These are phyloP conservation scores for Nephelium lappaceum DNA, from an alignment of 345 rosid species.

Conservation along the genomic window DNA sequence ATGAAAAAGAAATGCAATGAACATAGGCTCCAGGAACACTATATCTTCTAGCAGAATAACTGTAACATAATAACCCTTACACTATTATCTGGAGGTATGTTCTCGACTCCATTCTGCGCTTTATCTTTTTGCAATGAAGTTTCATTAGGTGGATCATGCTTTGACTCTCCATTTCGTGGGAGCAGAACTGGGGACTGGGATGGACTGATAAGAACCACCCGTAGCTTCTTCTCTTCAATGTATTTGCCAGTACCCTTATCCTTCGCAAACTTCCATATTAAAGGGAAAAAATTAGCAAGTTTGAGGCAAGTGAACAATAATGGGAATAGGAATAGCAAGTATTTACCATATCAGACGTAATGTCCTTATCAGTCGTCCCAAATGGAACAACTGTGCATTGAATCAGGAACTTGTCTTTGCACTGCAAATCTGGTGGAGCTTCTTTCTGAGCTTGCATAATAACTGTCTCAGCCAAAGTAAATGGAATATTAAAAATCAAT, in stretches of 20 bases:
- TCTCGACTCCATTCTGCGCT: slow-evolving; percentile 39
- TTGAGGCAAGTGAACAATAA: slow-evolving; percentile 5
- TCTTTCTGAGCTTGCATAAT: slow-evolving; percentile 54
- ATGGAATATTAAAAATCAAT: neutral
- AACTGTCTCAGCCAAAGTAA: slow-evolving; percentile 34
- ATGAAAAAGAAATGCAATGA: neutral
- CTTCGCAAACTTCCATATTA: slow-evolving; percentile 42
- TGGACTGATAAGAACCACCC: slow-evolving; percentile 44
- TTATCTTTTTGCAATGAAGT: slow-evolving; percentile 24
- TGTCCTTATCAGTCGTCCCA: slow-evolving; percentile 45
- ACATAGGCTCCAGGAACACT: neutral
- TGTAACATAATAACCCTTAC: slow-evolving; percentile 25
- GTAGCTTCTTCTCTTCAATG: slow-evolving; percentile 54
- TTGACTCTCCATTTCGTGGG: slow-evolving; percentile 36
- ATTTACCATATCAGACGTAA: slow-evolving; percentile 43
- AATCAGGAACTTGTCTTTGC: slow-evolving; percentile 67
- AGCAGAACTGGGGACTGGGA: slow-evolving; percentile 36
- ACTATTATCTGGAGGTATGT: slow-evolving; percentile 38
- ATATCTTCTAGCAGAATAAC: neutral
- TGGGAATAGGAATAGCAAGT: neutral
- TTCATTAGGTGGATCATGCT: slow-evolving; percentile 39
- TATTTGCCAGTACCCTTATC: slow-evolving; percentile 41
- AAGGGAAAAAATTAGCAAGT: neutral
- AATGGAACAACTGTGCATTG: slow-evolving; percentile 50
- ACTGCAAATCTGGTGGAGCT: slow-evolving; percentile 51